Percentiles rank a stretch among this genome's conserved stretches.
Evolutionary conservation across 192 early-diverging fungal genomes (phyloP).

Genomic region (Backusella macrospora): DNA sequence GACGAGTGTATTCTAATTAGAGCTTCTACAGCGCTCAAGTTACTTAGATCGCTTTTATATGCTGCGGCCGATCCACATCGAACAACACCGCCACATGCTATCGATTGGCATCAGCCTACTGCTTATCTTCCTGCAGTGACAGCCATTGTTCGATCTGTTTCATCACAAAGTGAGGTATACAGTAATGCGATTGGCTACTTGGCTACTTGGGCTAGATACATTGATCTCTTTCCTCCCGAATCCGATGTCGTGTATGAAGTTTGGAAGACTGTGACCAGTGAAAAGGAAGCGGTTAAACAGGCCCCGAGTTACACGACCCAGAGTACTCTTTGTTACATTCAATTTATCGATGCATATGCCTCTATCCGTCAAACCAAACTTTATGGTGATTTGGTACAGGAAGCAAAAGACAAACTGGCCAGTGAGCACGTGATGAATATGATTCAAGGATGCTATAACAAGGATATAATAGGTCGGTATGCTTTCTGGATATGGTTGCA

Average conservation of each 20-base stretch:
- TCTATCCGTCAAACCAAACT: not conserved
- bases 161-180: not conserved
- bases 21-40: conserved; percentile 29
- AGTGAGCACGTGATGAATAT: not conserved
- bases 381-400: not conserved
- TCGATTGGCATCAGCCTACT: conserved; percentile 51
- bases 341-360: conserved; percentile 19
- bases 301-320: not conserved
- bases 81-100: conserved; percentile 49
- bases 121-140: conserved; percentile 40
- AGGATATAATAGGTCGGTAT: conserved; percentile 31
- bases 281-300: not conserved
- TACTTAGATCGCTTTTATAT: conserved; percentile 42
- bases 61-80: conserved; percentile 49
- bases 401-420: not conserved
- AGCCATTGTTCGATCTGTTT: conserved; percentile 17
- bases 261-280: not conserved
- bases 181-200: conserved; percentile 21
- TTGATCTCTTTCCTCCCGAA: conserved; percentile 21
- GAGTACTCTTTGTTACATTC: conserved; percentile 17
- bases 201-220: conserved; percentile 22
- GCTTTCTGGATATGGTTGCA: conserved; percentile 26
- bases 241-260: not conserved
- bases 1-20: conserved; percentile 11
- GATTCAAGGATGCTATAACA: not conserved